Evolutionary conservation across 2,329 filamentous ascomycete species (phyloP), one percentile per base, ranked within the genome.

Genomic region (Zymoseptoria tritici): DNA sequence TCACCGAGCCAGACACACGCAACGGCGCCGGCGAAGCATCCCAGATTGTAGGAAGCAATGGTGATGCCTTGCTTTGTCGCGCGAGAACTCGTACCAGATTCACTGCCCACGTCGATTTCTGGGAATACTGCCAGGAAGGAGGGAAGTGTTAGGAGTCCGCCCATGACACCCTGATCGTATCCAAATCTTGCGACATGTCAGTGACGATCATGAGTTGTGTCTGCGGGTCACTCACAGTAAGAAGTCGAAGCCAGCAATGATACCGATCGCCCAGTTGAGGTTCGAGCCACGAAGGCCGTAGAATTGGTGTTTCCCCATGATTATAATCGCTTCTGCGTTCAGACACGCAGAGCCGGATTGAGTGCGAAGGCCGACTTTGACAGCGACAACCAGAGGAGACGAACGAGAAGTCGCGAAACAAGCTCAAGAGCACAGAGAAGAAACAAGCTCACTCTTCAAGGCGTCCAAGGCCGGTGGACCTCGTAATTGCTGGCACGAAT

Each of bases 11-110:
- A 80, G 57, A 81, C 80, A 54, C 76, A 79, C 9, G 75, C 68
- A 49, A 81, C 72, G 2, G 80, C 79, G 26, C 80, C 80, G 21
- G 74, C 73, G 67, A 82, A 80, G 68, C 79, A 81, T 20, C 79
- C 78, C 1, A 75, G 56, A 26, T 73, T 73, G 60, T 74, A 74
- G 1, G 61, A 63, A 3, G 55, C 63, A 21, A 65, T 60, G 3
- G 57, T 56, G 36, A 65, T 63, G 4, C 63, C 63, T 56, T 65
- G 63, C 4, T 36, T 62, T 9, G 60, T 65, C 16, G 62, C 57
- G 24, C 46, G 51, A 20, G 60, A 53, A 46, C 62, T 64, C 24
- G 50, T 29, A 24, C 59, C 58, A 4, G 52, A n/a, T 42, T 5
- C 54, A 31, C 58, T 21, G 11, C 56, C 54, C 4, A 64, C 71